phyloP scores from a whole-genome alignment of 2,329 filamentous ascomycete species.

The Aspergillus ustus region DNA sequence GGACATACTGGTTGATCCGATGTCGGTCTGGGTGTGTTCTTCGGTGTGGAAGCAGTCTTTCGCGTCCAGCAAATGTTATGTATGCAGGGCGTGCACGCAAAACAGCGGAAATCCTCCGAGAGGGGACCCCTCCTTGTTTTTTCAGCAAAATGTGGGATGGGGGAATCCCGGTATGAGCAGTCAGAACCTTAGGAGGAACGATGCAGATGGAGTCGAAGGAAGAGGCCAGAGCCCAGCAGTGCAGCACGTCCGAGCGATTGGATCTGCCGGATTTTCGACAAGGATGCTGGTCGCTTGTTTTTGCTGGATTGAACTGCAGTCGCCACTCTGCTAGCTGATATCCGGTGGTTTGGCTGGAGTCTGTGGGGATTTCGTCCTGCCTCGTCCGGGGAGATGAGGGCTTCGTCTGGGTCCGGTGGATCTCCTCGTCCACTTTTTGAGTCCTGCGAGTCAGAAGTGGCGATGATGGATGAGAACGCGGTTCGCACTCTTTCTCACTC shows the following conservation, averaged over 20 bases:
- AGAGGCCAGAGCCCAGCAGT: not conserved
- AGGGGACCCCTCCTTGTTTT: not conserved
- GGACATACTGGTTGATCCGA: constrained; percentile 6
- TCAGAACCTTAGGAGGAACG: not conserved
- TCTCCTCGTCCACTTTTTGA: not conserved
- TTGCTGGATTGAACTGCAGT: not conserved
- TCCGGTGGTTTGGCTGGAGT: not conserved
- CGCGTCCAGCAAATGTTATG: not conserved
- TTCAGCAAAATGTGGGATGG: constrained; percentile 14
- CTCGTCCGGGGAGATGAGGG: constrained; percentile 12
- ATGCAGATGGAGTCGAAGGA: not conserved
- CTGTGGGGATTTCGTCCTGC: not conserved
- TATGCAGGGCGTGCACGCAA: not conserved
- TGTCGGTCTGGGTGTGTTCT: not conserved
- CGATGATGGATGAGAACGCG: not conserved
- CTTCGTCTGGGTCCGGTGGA: not conserved
- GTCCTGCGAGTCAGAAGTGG: constrained; percentile 4
- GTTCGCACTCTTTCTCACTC: not conserved
- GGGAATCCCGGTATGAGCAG: constrained; percentile 12
- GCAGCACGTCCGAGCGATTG: not conserved
- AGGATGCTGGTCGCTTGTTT: constrained; percentile 2
- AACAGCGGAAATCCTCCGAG: constrained; percentile 7
- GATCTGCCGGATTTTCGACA: not conserved
- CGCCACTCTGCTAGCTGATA: not conserved
- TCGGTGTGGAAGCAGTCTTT: not conserved